phyloP scores from a whole-genome alignment of 2,329 filamentous ascomycete genomes.

The Fusarium sp. region DNA sequence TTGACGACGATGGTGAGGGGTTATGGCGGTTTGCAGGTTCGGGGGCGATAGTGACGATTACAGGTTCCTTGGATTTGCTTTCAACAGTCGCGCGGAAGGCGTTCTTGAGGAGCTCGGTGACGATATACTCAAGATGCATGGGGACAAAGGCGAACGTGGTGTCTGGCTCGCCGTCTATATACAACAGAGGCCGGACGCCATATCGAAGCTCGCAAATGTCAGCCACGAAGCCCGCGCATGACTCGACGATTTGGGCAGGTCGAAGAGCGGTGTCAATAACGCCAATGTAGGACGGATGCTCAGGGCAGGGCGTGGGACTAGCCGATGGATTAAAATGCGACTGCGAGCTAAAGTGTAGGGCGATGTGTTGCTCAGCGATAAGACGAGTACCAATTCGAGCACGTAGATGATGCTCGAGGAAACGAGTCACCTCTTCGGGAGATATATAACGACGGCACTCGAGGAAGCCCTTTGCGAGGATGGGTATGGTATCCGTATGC shows the following conservation, averaged over 20 bases:
- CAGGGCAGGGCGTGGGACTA: constrained; percentile 63
- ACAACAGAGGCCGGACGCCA: constrained; percentile 83
- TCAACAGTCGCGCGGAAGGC: constrained; percentile 95
- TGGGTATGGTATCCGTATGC: constrained; percentile 93
- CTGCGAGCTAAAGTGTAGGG: constrained; percentile 79
- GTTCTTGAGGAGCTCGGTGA: constrained; percentile 97
- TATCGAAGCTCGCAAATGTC: constrained; percentile 98
- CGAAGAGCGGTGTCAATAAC: constrained; percentile 93
- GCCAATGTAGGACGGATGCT: constrained; percentile 81
- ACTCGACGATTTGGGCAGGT: constrained; percentile 83
- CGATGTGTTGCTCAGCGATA: constrained; percentile 96
- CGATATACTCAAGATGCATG: constrained; percentile 96
- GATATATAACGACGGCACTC: constrained; percentile 93
- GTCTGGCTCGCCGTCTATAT: constrained; percentile 86
- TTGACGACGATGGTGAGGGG: constrained; percentile 38
- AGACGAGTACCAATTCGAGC: constrained; percentile 94
- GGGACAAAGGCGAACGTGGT: constrained; percentile 95
- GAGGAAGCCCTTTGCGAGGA: constrained; percentile 90
- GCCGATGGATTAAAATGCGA: constrained; percentile 73
- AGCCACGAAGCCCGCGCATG: constrained; percentile 89
- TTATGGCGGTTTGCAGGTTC: constrained; percentile 60
- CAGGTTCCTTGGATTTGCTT: constrained; percentile 80
- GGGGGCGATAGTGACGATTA: constrained; percentile 92
- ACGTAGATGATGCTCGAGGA: constrained; percentile 92
- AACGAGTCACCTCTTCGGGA: constrained; percentile 84